A percentile compares a stretch with the other conserved stretches of the same genome.
phyloP scores from a whole-genome alignment of 2,329 filamentous ascomycete species.

The Cytospora piceae region DNA sequence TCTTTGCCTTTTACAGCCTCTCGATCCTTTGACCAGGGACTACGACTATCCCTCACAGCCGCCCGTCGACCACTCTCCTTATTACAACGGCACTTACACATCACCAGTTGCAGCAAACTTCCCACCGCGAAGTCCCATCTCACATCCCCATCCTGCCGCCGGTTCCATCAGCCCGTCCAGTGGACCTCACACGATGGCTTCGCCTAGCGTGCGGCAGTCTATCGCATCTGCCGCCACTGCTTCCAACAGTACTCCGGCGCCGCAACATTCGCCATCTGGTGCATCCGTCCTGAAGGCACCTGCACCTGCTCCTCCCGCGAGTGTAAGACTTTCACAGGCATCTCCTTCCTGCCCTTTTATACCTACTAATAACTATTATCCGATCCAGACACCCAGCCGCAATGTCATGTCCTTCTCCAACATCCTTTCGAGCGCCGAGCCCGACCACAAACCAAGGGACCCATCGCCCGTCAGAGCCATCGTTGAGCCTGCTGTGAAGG shows the following conservation, averaged over 20 bases:
- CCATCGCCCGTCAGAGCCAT: slow-evolving; percentile 16
- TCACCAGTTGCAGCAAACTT: slow-evolving; percentile 52
- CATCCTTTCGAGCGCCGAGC: slow-evolving; percentile 81
- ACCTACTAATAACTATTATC: slow-evolving; percentile 20
- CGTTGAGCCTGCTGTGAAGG: slow-evolving; percentile 26
- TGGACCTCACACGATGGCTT: slow-evolving; percentile 48
- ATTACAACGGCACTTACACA: slow-evolving; percentile 54
- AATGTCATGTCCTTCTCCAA: slow-evolving; percentile 93
- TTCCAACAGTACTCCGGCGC: slow-evolving; percentile 45
- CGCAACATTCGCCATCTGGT: slow-evolving; percentile 40
- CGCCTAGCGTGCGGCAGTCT: slow-evolving; percentile 53
- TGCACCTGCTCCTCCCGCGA: slow-evolving; percentile 42
- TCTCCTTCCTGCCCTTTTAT: slow-evolving; percentile 10
- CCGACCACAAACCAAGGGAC: slow-evolving; percentile 57
- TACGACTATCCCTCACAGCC: slow-evolving; percentile 51
- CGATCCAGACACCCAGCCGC: slow-evolving; percentile 67
- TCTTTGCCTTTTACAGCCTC: slow-evolving; percentile 44
- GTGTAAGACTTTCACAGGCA: slow-evolving; percentile 37
- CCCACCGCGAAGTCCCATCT: slow-evolving; percentile 54
- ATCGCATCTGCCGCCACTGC: slow-evolving; percentile 44
- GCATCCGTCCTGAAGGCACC: slow-evolving; percentile 47
- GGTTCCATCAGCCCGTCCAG: slow-evolving; percentile 50
- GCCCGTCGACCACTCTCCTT: slow-evolving; percentile 49
- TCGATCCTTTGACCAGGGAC: slow-evolving; percentile 43
- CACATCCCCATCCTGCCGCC: slow-evolving; percentile 47